Conservation (phyloP, 208 protist genomes). For the Wallacemonas sp. region DNA sequence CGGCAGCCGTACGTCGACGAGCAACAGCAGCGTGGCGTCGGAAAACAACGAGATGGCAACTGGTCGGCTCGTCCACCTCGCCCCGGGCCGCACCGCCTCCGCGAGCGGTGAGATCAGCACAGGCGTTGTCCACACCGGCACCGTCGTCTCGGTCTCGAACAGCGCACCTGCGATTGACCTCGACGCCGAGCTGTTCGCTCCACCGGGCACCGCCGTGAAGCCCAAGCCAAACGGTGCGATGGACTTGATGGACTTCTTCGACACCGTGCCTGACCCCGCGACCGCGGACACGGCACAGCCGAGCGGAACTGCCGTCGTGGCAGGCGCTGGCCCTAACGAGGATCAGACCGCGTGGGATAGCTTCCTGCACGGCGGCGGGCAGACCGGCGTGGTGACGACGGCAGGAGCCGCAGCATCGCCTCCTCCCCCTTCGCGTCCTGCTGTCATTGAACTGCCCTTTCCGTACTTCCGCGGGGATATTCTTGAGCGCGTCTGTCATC, state of each 20-base stretch:
- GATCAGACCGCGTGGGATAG: neutral
- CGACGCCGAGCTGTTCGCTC: slow-evolving; percentile 6
- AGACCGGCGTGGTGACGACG: neutral
- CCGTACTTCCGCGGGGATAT: slow-evolving; percentile 69
- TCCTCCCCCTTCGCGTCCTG: neutral
- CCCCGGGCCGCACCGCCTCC: too few relatives aligned
- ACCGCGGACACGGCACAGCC: neutral
- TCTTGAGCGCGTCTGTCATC: slow-evolving; percentile 60
- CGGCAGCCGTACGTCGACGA: too few relatives aligned
- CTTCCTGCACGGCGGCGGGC: neutral
- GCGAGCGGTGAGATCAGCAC: neutral
- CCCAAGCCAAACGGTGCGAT: slow-evolving; percentile 3
- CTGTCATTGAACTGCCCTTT: slow-evolving; percentile 61
- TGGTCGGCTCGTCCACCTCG: neutral
- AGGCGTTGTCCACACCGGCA: slow-evolving; percentile 5
- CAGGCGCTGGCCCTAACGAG: neutral
- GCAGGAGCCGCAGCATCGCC: neutral
- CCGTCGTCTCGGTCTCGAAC: neutral
- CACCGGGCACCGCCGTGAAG: neutral
- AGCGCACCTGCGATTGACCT: neutral
- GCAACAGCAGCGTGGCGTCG: neutral
- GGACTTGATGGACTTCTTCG: slow-evolving; percentile 31
- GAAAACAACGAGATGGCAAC: neutral
- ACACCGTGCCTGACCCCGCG: neutral
- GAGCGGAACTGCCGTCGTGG: neutral